These are phyloP conservation scores for Excoecaria cochinchinensis DNA, from an alignment of 345 rosid species.

Conservation along the genomic window DNA sequence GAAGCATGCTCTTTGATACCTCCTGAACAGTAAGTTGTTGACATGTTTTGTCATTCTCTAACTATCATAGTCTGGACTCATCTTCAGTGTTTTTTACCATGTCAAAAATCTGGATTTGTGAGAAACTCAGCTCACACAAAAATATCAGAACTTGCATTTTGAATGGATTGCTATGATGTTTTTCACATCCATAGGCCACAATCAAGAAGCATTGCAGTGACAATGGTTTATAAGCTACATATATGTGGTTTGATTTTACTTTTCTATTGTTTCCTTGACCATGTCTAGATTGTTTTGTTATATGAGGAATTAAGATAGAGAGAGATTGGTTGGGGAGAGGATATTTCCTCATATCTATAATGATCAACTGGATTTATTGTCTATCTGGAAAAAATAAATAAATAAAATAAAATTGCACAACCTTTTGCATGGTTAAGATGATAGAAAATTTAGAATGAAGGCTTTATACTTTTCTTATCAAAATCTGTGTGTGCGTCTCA, in stretches of 20 bases:
- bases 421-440: background rate
- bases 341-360: background rate
- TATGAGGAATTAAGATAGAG: background rate
- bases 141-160: background rate
- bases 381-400: background rate
- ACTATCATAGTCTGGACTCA: background rate
- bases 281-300: background rate
- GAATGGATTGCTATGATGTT: background rate
- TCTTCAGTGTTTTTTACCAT: background rate
- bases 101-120: background rate
- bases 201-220: background rate
- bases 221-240: background rate
- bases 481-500: background rate
- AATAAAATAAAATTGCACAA: background rate
- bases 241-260: background rate
- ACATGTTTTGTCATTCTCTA: background rate
- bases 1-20: constrained; percentile 40
- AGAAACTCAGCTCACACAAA: background rate
- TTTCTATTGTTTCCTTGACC: background rate
- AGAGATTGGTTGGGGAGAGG: background rate
- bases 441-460: background rate
- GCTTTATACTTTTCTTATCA: background rate
- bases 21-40: constrained; percentile 49
- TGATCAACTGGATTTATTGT: no score
- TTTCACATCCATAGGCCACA: background rate